Conservation (phyloP, 202 grass and related monocot genomes). For the Hordeum pubiflorum region DNA sequence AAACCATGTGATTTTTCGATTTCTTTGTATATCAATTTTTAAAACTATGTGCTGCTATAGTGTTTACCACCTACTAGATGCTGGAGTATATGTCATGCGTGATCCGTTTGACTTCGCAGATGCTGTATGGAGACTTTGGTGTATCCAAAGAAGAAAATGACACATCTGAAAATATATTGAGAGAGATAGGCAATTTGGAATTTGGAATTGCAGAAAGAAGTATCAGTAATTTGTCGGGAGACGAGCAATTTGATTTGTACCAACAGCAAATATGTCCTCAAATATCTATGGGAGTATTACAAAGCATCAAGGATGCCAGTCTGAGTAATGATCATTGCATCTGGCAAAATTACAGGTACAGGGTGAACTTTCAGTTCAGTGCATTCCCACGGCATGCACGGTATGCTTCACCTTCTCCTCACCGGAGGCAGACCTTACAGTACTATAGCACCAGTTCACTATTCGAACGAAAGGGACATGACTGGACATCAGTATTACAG, state of each 20-base stretch:
- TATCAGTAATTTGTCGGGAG: not conserved
- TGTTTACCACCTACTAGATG: not conserved
- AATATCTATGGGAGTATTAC: not conserved
- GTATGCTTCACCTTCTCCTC: not conserved
- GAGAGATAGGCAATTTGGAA: not conserved
- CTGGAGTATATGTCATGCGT: not conserved
- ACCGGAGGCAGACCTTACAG: not conserved
- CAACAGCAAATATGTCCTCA: not conserved
- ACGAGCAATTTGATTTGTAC: not conserved
- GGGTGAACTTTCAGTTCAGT: not conserved
- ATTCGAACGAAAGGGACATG: not conserved
- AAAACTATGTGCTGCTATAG: not conserved
- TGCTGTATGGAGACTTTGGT: not conserved
- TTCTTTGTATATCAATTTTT: no score
- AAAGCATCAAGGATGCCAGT: not conserved
- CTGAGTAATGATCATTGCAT: not conserved
- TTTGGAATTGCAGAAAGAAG: not conserved
- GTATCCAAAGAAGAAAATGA: not conserved
- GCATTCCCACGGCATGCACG: not conserved
- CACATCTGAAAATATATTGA: not conserved
- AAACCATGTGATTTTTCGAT: constrained; percentile 15
- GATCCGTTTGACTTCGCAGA: not conserved
- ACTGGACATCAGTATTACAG: not conserved
- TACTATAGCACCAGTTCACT: not conserved
- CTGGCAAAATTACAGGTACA: constrained; percentile 24